Evolutionary conservation across 83 land plant genomes (phyloP).

Genomic region (Larix sibirica): DNA sequence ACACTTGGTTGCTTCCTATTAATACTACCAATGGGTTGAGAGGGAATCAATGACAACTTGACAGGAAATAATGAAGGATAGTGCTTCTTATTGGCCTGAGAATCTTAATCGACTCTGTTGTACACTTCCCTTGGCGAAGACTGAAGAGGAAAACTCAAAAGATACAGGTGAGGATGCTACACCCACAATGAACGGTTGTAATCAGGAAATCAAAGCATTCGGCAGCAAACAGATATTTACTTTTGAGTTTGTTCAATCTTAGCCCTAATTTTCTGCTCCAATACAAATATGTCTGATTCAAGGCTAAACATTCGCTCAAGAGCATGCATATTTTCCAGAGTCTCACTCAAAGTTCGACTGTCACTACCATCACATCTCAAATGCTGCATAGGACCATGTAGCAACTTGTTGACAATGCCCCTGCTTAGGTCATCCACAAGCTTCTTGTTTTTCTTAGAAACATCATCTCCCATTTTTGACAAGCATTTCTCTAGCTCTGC

Average conservation of each 20-base stretch:
- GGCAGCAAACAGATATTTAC: slow-evolving; percentile 16
- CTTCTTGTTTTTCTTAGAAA: slow-evolving; percentile 65
- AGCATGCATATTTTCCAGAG: slow-evolving; percentile 99
- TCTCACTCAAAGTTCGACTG: slow-evolving; percentile 82
- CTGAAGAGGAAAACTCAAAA: too few species aligned
- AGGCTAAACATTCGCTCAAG: slow-evolving; percentile 95
- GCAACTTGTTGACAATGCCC: slow-evolving; percentile 94
- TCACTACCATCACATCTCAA: slow-evolving; percentile 93
- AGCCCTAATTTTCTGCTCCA: slow-evolving; percentile 75
- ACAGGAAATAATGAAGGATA: too few species aligned
- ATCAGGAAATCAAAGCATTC: too few species aligned
- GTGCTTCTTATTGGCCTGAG: too few species aligned
- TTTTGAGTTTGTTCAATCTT: slow-evolving; percentile 65
- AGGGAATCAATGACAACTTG: too few species aligned
- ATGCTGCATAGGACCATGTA: slow-evolving; percentile 98
- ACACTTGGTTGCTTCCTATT: too few species aligned
- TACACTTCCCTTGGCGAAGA: too few species aligned
- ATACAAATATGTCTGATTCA: slow-evolving; percentile 64
- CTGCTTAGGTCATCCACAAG: slow-evolving; percentile 86
- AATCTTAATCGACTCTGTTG: too few species aligned
- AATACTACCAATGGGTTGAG: too few species aligned
- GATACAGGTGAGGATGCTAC: too few species aligned
- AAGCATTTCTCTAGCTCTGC: slow-evolving; percentile 90
- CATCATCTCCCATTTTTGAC: slow-evolving; percentile 80
- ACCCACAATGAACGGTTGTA: too few species aligned